phyloP scores from a whole-genome alignment of 2,329 filamentous ascomycete species.

The Fusarium nanum region DNA sequence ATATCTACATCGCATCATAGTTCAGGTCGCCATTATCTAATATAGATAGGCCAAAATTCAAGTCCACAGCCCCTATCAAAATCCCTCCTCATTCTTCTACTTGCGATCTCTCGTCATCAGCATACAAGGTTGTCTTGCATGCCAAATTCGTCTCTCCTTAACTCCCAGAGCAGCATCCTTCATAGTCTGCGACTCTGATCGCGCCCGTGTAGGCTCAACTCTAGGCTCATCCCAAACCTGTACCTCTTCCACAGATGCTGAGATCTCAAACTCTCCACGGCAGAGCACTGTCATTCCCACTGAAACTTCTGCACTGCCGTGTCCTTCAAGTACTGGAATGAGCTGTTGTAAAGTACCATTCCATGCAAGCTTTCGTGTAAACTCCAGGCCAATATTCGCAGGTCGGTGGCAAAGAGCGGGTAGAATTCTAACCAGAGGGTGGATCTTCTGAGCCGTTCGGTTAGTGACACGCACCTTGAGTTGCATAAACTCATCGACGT shows the following conservation, averaged over 20 bases:
- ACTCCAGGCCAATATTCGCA: constrained; percentile 78
- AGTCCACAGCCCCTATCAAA: not conserved
- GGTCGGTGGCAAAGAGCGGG: constrained; percentile 81
- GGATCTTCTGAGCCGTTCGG: constrained; percentile 73
- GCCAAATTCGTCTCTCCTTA: constrained; percentile 73
- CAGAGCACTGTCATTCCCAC: constrained; percentile 81
- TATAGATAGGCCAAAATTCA: constrained; percentile 2
- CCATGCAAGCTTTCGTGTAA: constrained; percentile 85
- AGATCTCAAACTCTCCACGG: constrained; percentile 84
- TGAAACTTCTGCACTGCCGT: constrained; percentile 68
- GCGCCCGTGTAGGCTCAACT: constrained; percentile 50
- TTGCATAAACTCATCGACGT: constrained; percentile 69
- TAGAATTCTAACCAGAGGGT: constrained; percentile 79
- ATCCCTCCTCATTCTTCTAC: constrained; percentile 26
- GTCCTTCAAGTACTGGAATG: constrained; percentile 71
- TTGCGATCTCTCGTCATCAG: constrained; percentile 64
- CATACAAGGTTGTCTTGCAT: constrained; percentile 67
- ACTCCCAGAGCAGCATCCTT: constrained; percentile 69
- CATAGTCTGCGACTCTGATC: constrained; percentile 67
- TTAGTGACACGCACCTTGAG: constrained; percentile 80
- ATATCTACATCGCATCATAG: constrained; percentile 24
- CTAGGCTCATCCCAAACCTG: constrained; percentile 60
- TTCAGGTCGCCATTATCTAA: constrained; percentile 24
- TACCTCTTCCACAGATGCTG: constrained; percentile 84
- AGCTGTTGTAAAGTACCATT: constrained; percentile 84